Percentiles rank a stretch among this genome's conserved stretches.
Conservation (phyloP, 176 grass and related monocot species). For the Secale cereale region DNA sequence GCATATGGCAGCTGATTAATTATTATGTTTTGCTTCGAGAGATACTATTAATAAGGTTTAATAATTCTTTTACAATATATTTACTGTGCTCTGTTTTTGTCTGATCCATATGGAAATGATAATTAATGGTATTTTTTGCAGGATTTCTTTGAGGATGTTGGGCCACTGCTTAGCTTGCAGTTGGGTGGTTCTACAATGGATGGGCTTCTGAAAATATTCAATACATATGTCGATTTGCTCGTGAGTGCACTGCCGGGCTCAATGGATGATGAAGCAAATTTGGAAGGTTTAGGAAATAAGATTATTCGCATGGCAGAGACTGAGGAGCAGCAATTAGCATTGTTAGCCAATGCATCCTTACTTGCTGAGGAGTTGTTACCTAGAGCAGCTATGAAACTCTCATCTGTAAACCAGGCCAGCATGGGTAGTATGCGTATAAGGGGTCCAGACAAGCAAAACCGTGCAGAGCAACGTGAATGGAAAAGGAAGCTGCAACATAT, state of each 20-base stretch:
- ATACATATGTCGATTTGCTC: slow-evolving; percentile 76
- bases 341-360: slow-evolving; percentile 93
- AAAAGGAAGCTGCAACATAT: slow-evolving; percentile 77
- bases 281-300: slow-evolving; percentile 79
- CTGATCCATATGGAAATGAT: background rate
- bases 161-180: slow-evolving; percentile 78
- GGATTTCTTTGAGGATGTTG: slow-evolving; percentile 97
- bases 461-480: slow-evolving; percentile 83
- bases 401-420: slow-evolving; percentile 39
- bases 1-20: background rate
- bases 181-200: slow-evolving; percentile 72
- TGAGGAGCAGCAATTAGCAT: slow-evolving; percentile 72
- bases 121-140: slow-evolving; percentile 34
- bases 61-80: background rate
- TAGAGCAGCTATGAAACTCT: slow-evolving; percentile 82
- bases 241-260: slow-evolving; percentile 77
- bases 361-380: slow-evolving; percentile 92
- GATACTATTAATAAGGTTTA: background rate
- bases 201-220: slow-evolving; percentile 80
- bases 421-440: slow-evolving; percentile 38
- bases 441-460: slow-evolving; percentile 47
- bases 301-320: slow-evolving; percentile 82
- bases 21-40: background rate
- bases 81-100: background rate
- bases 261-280: slow-evolving; percentile 67